phyloP scores from a whole-genome alignment of 164 flowering plant species.

The Buxus sempervirens region DNA sequence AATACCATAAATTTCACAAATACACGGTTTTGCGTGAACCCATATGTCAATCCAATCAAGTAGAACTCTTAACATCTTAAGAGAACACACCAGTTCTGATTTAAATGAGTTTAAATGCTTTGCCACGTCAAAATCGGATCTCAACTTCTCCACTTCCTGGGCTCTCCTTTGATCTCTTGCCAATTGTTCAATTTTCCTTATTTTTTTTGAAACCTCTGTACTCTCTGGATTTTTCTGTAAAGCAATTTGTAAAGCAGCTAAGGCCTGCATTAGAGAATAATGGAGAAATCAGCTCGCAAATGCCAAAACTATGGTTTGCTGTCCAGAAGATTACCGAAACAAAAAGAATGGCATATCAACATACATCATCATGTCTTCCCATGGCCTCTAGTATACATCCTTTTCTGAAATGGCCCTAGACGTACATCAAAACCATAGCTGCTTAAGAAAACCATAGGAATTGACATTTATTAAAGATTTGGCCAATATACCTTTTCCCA shows the following conservation, averaged over 20 bases:
- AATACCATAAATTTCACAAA: background rate
- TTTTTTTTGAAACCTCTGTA: constrained; percentile 82
- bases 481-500: constrained; percentile 83
- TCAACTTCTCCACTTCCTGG: constrained; percentile 70
- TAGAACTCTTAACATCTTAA: too few species aligned
- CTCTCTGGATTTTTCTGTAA: constrained; percentile 76
- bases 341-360: constrained; percentile 12
- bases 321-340: background rate
- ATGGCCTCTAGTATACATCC: constrained; percentile 89
- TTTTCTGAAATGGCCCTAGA: constrained; percentile 93
- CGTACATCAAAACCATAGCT: constrained; percentile 13
- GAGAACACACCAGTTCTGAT: constrained; percentile 65
- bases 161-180: constrained; percentile 67
- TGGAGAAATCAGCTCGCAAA: constrained; percentile 11
- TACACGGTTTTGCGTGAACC: background rate
- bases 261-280: constrained; percentile 48
- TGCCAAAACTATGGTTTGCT: background rate
- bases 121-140: constrained; percentile 70
- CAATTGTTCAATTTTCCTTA: constrained; percentile 71
- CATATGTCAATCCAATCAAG: too few species aligned
- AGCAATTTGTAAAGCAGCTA: constrained; percentile 69
- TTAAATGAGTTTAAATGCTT: constrained; percentile 66
- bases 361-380: constrained; percentile 86
- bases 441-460: constrained; percentile 4
- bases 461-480: background rate